Base-by-base conservation (phyloP, 345 rosid genomes). In the Populus davidiana region DNA sequence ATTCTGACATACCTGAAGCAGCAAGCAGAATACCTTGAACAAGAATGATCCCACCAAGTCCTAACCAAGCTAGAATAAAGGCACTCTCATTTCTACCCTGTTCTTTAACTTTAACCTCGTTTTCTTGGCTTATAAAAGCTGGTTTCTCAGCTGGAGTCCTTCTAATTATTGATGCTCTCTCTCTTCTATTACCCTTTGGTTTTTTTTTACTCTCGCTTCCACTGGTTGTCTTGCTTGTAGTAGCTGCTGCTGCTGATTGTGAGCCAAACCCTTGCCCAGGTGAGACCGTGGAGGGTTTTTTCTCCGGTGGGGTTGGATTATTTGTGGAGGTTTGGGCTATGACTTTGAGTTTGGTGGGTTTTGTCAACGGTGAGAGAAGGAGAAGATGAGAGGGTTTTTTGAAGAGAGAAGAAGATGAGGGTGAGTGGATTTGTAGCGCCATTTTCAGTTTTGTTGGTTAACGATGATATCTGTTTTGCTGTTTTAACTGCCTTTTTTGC, bases 1-100 rank as follows among this genome's bases (percentile, higher is more conserved):
- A 3, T 50, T 69, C 27, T 25, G 52, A 64, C 25, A 44, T 72
- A 92, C 99, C 99, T 75, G 98, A 92, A 73, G 94, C 90, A 7
- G 99, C 88, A 12, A 95, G 92, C 77, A 75, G 54, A 79, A 95
- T 77, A 21, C 98, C 98, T 83, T 95, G 64, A 77, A 88, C 69
- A 47, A 91, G 87, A 78, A 92, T 95, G 76, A 93, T 25, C 20
- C 85, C 86, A 25, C 99, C 99, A 50, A 92, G 90, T 33, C 90
- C 99, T 77, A 89, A 83, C 99, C 99, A 92, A 17, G 96, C 79
- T 39, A 95, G 89, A 73, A 95, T 88, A 87, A 95, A 95, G 69
- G 98, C 98, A 36, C 90, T 90, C 87, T 95, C 98, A 74, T 90
- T 91, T 79, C 76, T 83, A 76, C 79, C 80, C 84, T 79, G 86